Evolutionary conservation across 2,329 filamentous ascomycete species (phyloP), one percentile per base, ranked within the genome.

Genomic region (Fusarium falciforme): DNA sequence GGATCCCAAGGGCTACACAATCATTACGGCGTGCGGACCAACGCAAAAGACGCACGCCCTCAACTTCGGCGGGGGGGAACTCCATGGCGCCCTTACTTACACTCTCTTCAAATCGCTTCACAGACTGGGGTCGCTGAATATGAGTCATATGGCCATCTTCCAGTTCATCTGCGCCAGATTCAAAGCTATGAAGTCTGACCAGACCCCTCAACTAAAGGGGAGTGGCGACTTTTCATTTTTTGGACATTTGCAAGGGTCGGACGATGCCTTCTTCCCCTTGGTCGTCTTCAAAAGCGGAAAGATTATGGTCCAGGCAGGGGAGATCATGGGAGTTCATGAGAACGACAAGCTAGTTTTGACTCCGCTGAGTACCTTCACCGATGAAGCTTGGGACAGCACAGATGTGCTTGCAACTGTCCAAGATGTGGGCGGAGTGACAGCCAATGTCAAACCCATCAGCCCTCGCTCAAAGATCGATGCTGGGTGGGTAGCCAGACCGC

Each of bases 61-160:
- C 2, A 6, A 2, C 3, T 14, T 22, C 10, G n/a, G 2, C 3
- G 3, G 6, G 1, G 40, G n/a, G 11, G 2, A 22, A 12, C 11
- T 22, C n/a, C 1, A 8, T 42, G 40, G 40, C 4, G 4, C 40
- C 2, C 40, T 42, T 14, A 42, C 11, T 8, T 42, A 42, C 11
- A 42, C 40, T 2, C 40, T 42, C 40, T 22, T 22, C n/a, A 42
- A 14, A 42, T 42, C 40, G 3, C 40, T 42, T 14, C 2, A 22
- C 3, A 42, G 6, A 8, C 7, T 42, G 0, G 1, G 8, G 11
- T 42, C 40, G 20, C 40, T 42, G 40, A 22, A 4, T 14, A 42
- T 42, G 40, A 42, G 40, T 14, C n/a, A 42, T 3, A 42, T 42
- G 40, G 40, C 40, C 40, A 42, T 42, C 40, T 42, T 42, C n/a